Percentiles rank a stretch among this genome's conserved stretches.
These are phyloP conservation scores for Microsporum audouinii DNA, from an alignment of 2,329 filamentous ascomycete species.

Conservation along the genomic window DNA sequence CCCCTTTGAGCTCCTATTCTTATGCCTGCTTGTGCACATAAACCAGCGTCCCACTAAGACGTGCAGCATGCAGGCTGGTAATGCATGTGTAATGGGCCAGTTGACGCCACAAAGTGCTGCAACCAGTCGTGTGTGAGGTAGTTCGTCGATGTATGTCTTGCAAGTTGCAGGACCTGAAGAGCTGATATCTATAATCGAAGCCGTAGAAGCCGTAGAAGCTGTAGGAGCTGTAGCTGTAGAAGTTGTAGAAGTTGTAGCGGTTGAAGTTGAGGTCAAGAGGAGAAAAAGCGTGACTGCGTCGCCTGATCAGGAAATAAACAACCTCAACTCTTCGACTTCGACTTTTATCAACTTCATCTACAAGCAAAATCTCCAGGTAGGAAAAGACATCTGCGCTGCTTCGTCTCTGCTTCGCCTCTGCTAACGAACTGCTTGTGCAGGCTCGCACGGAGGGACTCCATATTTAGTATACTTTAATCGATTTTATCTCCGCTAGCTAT, in stretches of 20 bases:
- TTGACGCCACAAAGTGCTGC: neutral
- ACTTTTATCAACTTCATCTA: neutral
- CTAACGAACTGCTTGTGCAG: neutral
- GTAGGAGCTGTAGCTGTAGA: neutral
- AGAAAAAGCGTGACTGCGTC: neutral
- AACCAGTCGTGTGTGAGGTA: neutral
- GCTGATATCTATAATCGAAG: neutral
- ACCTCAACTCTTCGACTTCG: neutral
- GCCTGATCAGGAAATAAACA: neutral
- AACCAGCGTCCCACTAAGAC: neutral
- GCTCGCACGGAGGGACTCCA: neutral
- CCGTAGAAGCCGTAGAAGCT: neutral
- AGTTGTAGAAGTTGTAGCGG: neutral
- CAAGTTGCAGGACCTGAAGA: neutral
- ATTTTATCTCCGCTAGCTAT: neutral
- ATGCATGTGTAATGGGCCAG: slow-evolving; percentile 3
- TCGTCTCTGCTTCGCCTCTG: neutral
- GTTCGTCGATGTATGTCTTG: neutral
- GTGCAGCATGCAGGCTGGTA: neutral
- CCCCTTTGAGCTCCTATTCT: neutral
- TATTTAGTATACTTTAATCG: neutral
- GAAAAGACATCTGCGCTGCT: neutral
- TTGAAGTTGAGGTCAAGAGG: neutral
- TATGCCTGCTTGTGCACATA: neutral
- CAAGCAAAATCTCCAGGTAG: neutral